Evolutionary conservation across 495 filamentous ascomycete species (phyloP), one percentile per base, ranked within the genome.

Genomic region (Pyrenopolyporus hunteri): DNA sequence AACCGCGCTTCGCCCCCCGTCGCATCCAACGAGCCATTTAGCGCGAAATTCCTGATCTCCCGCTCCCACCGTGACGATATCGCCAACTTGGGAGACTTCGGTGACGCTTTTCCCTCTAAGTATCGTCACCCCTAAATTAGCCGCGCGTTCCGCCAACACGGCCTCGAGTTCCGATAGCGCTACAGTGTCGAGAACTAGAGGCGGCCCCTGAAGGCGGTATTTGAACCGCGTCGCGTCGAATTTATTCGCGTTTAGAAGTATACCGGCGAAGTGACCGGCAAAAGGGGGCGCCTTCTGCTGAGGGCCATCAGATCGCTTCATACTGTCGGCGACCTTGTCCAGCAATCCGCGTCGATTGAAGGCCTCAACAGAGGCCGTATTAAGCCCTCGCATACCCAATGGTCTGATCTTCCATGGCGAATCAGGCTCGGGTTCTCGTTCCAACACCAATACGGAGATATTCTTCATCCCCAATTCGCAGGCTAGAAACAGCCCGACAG

Each of bases 331-430:
- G 25, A 75, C 28, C 14, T 67, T 37, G 20, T 54, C 56, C 9
- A 75, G 56, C 13, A 75, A 26, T 8, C 71, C 72, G n/a, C 72
- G 70, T 25, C 72, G 70, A 29, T 75, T 67, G 28, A 73, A 59
- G 1, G 65, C 54, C 17, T 75, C 72, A n/a, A 70, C 7, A 0
- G 72, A 68, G 2, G 46, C 36, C 0, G 55, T 73, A 49, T 68
- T 72, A 11, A 75, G 20, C n/a, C 70, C 72, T 7, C 71, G 63
- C 2, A 52, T 26, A 6, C 71, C 71, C 0, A 70, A 25, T 0
- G 55, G 67, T 3, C 10, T 23, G 31, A 10, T 36, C 46, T 73
- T 72, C 32, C 36, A 66, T 4, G 64, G 57, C 3, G 67, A 64
- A 2, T 61, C 55, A 23, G 46, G 63, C 6, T 42, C 22, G 6